Evolutionary conservation across 2,329 filamentous ascomycete genomes (phyloP).

Genomic region (Exophiala sp.): DNA sequence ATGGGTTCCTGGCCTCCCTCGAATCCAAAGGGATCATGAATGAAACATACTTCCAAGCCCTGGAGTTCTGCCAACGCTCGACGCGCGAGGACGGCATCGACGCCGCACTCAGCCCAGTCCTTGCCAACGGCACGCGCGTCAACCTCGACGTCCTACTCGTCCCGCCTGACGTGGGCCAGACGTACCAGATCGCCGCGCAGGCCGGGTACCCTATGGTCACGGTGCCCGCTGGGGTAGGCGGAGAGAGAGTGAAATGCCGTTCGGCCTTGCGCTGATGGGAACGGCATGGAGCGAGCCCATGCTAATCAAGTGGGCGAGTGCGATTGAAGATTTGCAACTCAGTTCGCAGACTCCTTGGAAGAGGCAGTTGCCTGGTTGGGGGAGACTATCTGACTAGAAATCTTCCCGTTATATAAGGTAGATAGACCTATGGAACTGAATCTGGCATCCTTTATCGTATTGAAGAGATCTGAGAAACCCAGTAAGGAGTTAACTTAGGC

Average conservation of each 20-base stretch:
- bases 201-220: constrained; percentile 70
- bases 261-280: constrained; percentile 54
- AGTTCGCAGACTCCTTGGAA: constrained; percentile 41
- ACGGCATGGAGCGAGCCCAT: constrained; percentile 57
- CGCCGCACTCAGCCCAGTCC: constrained; percentile 49
- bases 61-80: constrained; percentile 54
- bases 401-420: neutral
- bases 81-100: constrained; percentile 64
- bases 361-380: constrained; percentile 50
- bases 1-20: constrained; percentile 58
- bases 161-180: constrained; percentile 62
- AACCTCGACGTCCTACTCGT: constrained; percentile 59
- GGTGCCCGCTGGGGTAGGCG: constrained; percentile 56
- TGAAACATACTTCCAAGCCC: constrained; percentile 61
- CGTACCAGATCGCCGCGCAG: constrained; percentile 65
- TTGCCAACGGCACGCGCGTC: constrained; percentile 24
- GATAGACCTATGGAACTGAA: no score
- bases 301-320: constrained; percentile 57
- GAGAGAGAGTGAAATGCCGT: constrained; percentile 51
- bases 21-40: constrained; percentile 56
- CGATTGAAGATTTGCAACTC: constrained; percentile 55
- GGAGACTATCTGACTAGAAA: constrained; percentile 39
- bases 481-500: no score
- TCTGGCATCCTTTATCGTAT: no score
- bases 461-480: no score